These are phyloP conservation scores for Alternaria brassicae DNA, from an alignment of 2,329 filamentous ascomycete species.

Conservation along the genomic window DNA sequence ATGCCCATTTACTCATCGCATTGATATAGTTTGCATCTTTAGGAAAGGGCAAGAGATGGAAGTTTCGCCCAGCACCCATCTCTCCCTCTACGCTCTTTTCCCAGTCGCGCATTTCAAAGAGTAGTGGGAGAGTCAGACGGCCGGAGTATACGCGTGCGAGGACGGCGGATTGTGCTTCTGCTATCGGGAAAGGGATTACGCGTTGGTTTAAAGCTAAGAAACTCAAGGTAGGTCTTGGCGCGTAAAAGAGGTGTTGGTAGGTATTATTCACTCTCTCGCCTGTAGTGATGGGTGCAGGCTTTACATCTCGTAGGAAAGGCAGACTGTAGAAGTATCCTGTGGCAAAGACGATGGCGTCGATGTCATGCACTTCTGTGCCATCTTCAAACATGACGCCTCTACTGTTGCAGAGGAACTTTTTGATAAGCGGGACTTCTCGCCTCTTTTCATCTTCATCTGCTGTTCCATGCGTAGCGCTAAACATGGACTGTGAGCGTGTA, in stretches of 20 bases:
- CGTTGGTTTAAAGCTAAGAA: slow-evolving; percentile 80
- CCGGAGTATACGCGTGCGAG: slow-evolving; percentile 81
- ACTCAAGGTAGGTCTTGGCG: slow-evolving; percentile 76
- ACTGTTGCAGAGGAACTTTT: slow-evolving; percentile 61
- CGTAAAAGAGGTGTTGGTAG: slow-evolving; percentile 82
- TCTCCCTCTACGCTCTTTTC: slow-evolving; percentile 57
- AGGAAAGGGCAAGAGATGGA: slow-evolving; percentile 65
- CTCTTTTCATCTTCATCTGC: slow-evolving; percentile 48
- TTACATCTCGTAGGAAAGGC: slow-evolving; percentile 70
- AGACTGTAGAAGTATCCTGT: slow-evolving; percentile 89
- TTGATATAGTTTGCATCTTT: slow-evolving; percentile 76
- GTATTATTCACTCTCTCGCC: slow-evolving; percentile 74
- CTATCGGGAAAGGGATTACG: slow-evolving; percentile 85
- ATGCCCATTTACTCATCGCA: slow-evolving; percentile 68
- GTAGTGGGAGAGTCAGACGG: slow-evolving; percentile 68
- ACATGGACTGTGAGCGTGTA: slow-evolving; percentile 22
- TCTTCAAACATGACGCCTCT: slow-evolving; percentile 72
- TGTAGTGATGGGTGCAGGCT: slow-evolving; percentile 67
- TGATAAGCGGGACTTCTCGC: slow-evolving; percentile 65
- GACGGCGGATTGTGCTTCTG: slow-evolving; percentile 79
- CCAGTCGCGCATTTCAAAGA: slow-evolving; percentile 72
- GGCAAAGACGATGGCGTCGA: slow-evolving; percentile 84
- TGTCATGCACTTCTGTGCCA: slow-evolving; percentile 66
- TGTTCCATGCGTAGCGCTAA: slow-evolving; percentile 21
- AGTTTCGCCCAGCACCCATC: slow-evolving; percentile 57